phyloP scores from a whole-genome alignment of 768 basidiomycete genomes.

The Auriscalpium vulgare region DNA sequence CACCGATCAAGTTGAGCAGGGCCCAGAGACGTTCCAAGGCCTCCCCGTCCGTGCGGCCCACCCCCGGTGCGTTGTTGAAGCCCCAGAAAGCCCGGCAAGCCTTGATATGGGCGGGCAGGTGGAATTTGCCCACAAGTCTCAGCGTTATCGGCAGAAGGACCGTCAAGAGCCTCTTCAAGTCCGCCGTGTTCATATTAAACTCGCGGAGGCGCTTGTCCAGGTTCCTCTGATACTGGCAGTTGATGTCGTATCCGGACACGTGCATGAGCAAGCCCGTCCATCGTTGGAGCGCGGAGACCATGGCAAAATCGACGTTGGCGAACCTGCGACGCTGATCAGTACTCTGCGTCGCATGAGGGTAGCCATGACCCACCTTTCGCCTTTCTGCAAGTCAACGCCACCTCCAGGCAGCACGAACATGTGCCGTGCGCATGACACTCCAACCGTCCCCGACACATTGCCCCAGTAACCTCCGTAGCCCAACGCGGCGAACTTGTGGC shows the following conservation, averaged over 20 bases:
- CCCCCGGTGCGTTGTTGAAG: slow-evolving; percentile 9
- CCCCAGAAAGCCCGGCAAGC: not conserved
- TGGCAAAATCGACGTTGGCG: not conserved
- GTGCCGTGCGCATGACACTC: not conserved
- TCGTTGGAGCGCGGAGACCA: not conserved
- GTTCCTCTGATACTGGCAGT: not conserved
- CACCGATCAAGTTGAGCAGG: slow-evolving; percentile 1
- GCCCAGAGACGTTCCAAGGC: slow-evolving; percentile 12
- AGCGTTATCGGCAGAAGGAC: not conserved
- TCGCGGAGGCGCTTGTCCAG: not conserved
- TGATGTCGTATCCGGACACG: not conserved
- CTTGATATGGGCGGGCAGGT: slow-evolving; percentile 6
- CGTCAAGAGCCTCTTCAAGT: not conserved
- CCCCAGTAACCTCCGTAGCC: not conserved
- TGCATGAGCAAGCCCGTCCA: not conserved
- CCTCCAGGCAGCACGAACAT: not conserved
- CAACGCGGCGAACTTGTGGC: not conserved
- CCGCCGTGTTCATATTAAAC: not conserved
- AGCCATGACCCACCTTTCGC: no score
- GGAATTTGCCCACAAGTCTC: slow-evolving; percentile 5
- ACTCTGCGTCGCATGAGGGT: no score
- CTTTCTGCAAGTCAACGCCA: not conserved
- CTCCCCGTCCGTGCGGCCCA: slow-evolving; percentile 4
- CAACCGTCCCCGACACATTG: not conserved
- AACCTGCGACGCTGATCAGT: not conserved